These are phyloP conservation scores for Coleophoma eucalyptorum DNA, from an alignment of 2,329 filamentous ascomycete genomes.

Conservation along the genomic window DNA sequence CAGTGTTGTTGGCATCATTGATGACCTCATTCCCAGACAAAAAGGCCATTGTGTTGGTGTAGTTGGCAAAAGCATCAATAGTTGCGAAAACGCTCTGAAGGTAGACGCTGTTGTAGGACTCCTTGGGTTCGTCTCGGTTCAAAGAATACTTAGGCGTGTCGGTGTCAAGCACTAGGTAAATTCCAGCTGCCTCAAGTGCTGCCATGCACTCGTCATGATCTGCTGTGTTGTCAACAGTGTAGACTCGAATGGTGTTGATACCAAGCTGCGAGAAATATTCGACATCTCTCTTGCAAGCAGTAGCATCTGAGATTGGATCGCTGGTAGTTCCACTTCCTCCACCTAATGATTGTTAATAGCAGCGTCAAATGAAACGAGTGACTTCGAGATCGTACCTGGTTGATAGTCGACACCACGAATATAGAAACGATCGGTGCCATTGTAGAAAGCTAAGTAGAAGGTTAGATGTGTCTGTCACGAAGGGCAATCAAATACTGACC, in stretches of 20 bases:
- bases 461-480: not conserved
- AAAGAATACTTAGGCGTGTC: conserved; percentile 66
- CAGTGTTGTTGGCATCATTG: conserved; percentile 42
- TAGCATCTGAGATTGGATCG: conserved; percentile 57
- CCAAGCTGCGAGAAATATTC: conserved; percentile 61
- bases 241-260: conserved; percentile 67
- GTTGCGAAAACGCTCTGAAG: conserved; percentile 68
- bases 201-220: conserved; percentile 67
- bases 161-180: conserved; percentile 68
- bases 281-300: conserved; percentile 59
- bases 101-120: conserved; percentile 65
- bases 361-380: not conserved
- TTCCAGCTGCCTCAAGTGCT: conserved; percentile 60
- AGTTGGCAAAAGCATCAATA: conserved; percentile 61
- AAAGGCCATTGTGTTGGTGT: conserved; percentile 62
- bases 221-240: conserved; percentile 64
- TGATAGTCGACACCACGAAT: conserved; percentile 47
- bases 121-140: conserved; percentile 53
- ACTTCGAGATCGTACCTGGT: conserved; percentile 27
- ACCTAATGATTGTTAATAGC: conserved; percentile 26
- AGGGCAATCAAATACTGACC: not conserved
- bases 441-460: too few species aligned
- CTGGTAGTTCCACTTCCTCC: conserved; percentile 54
- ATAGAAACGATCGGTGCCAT: too few species aligned
- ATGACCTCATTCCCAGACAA: conserved; percentile 55